A percentile compares a stretch with the other conserved stretches of the same genome.
Evolutionary conservation across 2,329 filamentous ascomycete genomes (phyloP).

Genomic region (Pseudomassariella vexata): DNA sequence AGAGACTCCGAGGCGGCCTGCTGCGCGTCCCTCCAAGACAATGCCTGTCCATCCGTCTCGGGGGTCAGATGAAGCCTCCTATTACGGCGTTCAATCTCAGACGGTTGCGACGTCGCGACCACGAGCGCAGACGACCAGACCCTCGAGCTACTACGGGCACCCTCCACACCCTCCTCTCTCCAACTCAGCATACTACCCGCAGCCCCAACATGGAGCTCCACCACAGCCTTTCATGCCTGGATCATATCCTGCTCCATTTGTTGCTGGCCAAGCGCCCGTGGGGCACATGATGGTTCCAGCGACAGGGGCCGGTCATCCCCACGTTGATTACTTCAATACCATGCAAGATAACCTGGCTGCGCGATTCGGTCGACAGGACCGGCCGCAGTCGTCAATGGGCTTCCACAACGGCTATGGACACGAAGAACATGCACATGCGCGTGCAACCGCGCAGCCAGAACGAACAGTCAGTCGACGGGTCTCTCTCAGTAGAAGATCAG

Average conservation of each 20-base stretch:
- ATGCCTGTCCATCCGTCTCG: constrained; percentile 24
- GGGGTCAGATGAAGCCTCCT: constrained; percentile 29
- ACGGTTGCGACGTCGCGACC: constrained; percentile 28
- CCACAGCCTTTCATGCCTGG: constrained; percentile 16
- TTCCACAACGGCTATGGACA: constrained; percentile 29
- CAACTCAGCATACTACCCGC: constrained; percentile 27
- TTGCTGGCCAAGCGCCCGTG: too few relatives aligned
- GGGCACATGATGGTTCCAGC: too few relatives aligned
- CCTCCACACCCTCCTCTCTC: constrained; percentile 28
- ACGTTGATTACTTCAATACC: constrained; percentile 6
- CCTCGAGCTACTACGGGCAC: constrained; percentile 30
- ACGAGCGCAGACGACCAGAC: constrained; percentile 31
- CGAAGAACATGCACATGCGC: constrained; percentile 34
- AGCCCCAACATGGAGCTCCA: constrained; percentile 20
- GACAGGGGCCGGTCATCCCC: constrained; percentile 4
- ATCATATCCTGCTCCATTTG: not conserved
- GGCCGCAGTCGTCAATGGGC: constrained; percentile 35
- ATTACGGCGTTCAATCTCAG: constrained; percentile 31
- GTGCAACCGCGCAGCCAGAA: constrained; percentile 28
- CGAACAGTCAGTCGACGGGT: constrained; percentile 31
- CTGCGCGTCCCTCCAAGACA: constrained; percentile 30
- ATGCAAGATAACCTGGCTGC: constrained; percentile 12
- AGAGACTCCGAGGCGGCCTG: constrained; percentile 20
- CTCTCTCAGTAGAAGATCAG: constrained; percentile 31
- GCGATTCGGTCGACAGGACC: constrained; percentile 15